phyloP scores from a whole-genome alignment of 2,329 filamentous ascomycete species.

The Venturiaceae sp. region DNA sequence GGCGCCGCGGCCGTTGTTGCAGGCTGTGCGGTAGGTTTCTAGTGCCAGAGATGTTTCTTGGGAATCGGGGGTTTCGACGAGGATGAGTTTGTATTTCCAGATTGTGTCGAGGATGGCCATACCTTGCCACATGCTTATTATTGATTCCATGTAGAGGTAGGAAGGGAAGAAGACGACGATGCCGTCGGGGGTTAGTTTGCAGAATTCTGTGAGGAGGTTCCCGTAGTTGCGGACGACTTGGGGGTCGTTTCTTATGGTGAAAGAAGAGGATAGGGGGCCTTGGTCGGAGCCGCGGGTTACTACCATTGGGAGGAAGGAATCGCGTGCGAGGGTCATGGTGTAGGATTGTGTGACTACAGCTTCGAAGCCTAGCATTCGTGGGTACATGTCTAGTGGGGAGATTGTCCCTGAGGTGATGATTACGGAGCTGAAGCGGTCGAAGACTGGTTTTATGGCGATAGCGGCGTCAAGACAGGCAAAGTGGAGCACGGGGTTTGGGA shows the following conservation, averaged over 20 bases:
- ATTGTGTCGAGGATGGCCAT: conserved; percentile 97
- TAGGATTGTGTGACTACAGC: conserved; percentile 96
- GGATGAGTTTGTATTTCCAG: conserved; percentile 97
- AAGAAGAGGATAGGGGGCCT: conserved; percentile 82
- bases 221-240: conserved; percentile 97
- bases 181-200: conserved; percentile 90
- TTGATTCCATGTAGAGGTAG: conserved; percentile 98
- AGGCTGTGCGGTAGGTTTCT: conserved; percentile 94
- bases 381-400: conserved; percentile 96
- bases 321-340: conserved; percentile 85
- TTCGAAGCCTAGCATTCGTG: conserved; percentile 91
- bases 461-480: conserved; percentile 95
- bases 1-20: conserved; percentile 91
- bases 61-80: conserved; percentile 94
- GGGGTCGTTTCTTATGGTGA: conserved; percentile 90
- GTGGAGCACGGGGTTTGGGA: conserved; percentile 93
- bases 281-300: conserved; percentile 94
- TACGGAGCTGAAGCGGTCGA: conserved; percentile 94
- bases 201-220: conserved; percentile 85
- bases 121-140: conserved; percentile 98
- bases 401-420: conserved; percentile 98
- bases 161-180: conserved; percentile 99
- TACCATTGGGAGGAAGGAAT: conserved; percentile 97
- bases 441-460: conserved; percentile 95
- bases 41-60: conserved; percentile 93